These are phyloP conservation scores for Eucalyptus caleyi DNA, from an alignment of 345 rosid genomes.

Conservation along the genomic window DNA sequence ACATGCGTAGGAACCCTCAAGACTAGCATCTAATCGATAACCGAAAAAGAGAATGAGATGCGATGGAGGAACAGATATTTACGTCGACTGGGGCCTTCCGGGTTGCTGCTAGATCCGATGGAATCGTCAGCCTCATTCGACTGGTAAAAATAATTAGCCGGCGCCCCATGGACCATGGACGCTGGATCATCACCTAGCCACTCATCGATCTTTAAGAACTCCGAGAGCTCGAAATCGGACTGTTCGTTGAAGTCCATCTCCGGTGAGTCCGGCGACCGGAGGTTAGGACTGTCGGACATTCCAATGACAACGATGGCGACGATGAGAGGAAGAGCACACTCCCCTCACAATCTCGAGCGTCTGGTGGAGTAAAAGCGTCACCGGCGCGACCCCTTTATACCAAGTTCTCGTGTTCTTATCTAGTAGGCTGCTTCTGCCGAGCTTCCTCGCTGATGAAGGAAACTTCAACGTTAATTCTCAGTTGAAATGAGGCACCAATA, in stretches of 20 bases:
- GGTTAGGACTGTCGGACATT: neutral
- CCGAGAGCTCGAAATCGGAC: slow-evolving; percentile 40
- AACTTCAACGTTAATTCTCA: neutral
- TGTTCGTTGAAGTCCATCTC: slow-evolving; percentile 14
- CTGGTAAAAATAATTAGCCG: slow-evolving; percentile 2
- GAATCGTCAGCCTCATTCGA: slow-evolving; percentile 7
- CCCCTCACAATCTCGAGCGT: neutral
- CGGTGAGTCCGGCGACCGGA: slow-evolving; percentile 2
- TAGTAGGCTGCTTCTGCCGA: slow-evolving; percentile 13
- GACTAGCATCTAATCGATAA: neutral
- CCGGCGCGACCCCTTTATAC: neutral
- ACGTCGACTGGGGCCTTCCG: neutral
- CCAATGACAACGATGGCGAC: neutral
- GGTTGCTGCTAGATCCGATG: slow-evolving; percentile 12
- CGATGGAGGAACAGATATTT: neutral
- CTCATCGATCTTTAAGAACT: slow-evolving; percentile 30
- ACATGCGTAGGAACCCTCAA: neutral
- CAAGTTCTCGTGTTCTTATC: neutral
- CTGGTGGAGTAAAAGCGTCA: neutral
- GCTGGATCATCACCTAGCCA: slow-evolving; percentile 35
- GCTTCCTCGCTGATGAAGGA: slow-evolving; percentile 12
- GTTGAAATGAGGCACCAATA: neutral
- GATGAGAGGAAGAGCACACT: neutral
- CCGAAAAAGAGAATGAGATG: neutral
- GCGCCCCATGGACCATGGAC: slow-evolving; percentile 3